A percentile compares a stretch with the other conserved stretches of the same genome.
These are phyloP conservation scores for Zanthoxylum bungeanum DNA, from an alignment of 345 rosid genomes.

Conservation along the genomic window DNA sequence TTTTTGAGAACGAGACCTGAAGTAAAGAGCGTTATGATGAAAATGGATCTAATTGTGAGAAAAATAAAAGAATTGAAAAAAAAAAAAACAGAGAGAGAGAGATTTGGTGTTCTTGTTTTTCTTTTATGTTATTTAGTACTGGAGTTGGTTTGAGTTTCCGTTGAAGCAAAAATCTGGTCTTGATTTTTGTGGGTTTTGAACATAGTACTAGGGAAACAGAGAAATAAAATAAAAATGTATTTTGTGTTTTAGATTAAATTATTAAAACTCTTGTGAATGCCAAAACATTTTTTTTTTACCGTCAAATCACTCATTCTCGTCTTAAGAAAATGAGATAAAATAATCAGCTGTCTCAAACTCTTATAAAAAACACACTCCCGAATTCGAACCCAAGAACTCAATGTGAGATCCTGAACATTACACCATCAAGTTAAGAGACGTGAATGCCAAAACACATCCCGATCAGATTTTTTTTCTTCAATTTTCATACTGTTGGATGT, in stretches of 20 bases:
- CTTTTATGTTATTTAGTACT: background rate
- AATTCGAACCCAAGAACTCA: no score
- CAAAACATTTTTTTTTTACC: no score
- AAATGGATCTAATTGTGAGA: slow-evolving; percentile 24
- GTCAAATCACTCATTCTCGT: no score
- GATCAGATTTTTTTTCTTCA: no score
- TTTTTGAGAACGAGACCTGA: background rate
- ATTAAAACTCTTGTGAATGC: background rate
- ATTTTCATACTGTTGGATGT: no score
- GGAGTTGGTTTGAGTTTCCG: background rate
- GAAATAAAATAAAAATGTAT: slow-evolving; percentile 3
- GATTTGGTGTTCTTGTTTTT: background rate
- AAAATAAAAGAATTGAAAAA: background rate
- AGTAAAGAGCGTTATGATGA: slow-evolving; percentile 15
- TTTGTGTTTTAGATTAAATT: slow-evolving; percentile 5
- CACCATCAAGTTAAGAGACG: no score
- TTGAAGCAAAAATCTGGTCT: background rate
- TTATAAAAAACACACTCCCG: no score
- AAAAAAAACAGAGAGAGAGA: background rate
- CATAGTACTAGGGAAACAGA: background rate
- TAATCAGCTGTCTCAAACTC: no score
- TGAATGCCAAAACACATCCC: no score
- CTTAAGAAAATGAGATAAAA: no score
- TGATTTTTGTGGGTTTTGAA: background rate
- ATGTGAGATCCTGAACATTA: no score